Evolutionary conservation across 768 basidiomycete genomes (phyloP).

Genomic region (Boletellus sp.): DNA sequence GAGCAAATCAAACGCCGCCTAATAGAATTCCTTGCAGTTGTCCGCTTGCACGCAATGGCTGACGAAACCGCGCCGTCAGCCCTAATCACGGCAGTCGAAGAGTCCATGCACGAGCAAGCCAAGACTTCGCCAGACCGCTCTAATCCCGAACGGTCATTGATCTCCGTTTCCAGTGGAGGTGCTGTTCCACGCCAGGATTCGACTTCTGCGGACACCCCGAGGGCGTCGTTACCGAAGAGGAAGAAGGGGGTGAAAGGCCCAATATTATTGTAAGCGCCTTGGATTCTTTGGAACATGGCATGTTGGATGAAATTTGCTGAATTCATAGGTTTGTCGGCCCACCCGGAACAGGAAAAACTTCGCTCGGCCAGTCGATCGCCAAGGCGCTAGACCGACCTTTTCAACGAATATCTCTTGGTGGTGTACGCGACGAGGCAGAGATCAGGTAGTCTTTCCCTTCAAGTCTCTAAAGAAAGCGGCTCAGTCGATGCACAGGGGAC

Average conservation of each 20-base stretch:
- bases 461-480: conserved; percentile 7
- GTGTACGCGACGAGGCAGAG: conserved; percentile 90
- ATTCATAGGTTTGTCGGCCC: conserved; percentile 77
- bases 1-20: conserved; percentile 90
- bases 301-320: background rate
- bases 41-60: conserved; percentile 48
- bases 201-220: conserved; percentile 2
- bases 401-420: conserved; percentile 88
- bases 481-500: conserved; percentile 40
- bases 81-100: background rate
- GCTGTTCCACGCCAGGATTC: conserved; percentile 11
- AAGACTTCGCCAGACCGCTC: conserved; percentile 20
- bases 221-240: conserved; percentile 6
- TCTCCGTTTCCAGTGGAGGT: conserved; percentile 12
- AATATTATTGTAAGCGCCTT: conserved; percentile 51
- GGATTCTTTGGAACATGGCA: background rate
- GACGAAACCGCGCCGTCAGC: conserved; percentile 12
- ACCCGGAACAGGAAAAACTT: conserved; percentile 89
- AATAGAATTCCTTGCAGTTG: conserved; percentile 89
- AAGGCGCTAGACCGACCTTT: conserved; percentile 80
- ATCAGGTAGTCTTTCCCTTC: conserved; percentile 39
- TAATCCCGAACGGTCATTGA: conserved; percentile 22
- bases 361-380: conserved; percentile 85
- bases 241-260: conserved; percentile 61
- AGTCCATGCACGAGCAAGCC: conserved; percentile 15